Evolutionary conservation across 1,284 basidiomycete species (phyloP), one percentile per base, ranked within the genome.

Genomic region (Boletus smithii): DNA sequence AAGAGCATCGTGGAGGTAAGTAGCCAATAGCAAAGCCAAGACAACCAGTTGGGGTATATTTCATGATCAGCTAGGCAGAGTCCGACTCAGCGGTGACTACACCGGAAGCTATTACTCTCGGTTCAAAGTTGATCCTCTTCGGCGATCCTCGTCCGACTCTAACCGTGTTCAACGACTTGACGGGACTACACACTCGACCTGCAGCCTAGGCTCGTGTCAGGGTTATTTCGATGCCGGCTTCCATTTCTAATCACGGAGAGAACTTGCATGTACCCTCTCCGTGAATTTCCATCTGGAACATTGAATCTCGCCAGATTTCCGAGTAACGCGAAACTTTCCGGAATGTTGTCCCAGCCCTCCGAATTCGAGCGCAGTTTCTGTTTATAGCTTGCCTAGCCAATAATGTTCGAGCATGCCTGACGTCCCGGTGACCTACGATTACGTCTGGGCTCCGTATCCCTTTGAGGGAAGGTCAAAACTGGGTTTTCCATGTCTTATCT

Each of bases 111-210:
- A 38, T 47, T 46, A 23, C 30, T 8, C 32, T 46, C 34, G 57
- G 46, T 30, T 55, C 51, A 57, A 45, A 29, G 39, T 45, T 56
- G 34, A 57, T 31, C 44, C 32, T 8, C 4, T 51, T 56, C 54
- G 54, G 54, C 37, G 8, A 33, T 37, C 36, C 39, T 34, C 24
- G 29, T 44, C 50, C 50, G 42, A 52, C 33, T 22, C 8, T 30
- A 11, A 35, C 20, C 6, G 18, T 30, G 23, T 16, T 3, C 16
- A 9, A n/a, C 36, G 8, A 14, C 34, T 16, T 18, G 14, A 24
- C 23, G 18, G 14, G 11, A 13, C 14, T 34, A 20, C 18, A 5
- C 24, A 51, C 29, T 36, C 17, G 26, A 8, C 23, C 26, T 36
- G 35, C 26, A 26, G 20, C 37, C 22, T 26, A 35, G 13, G 18